phyloP scores from a whole-genome alignment of 129 eudicot genomes.

The Chrysanthemum seticuspe region DNA sequence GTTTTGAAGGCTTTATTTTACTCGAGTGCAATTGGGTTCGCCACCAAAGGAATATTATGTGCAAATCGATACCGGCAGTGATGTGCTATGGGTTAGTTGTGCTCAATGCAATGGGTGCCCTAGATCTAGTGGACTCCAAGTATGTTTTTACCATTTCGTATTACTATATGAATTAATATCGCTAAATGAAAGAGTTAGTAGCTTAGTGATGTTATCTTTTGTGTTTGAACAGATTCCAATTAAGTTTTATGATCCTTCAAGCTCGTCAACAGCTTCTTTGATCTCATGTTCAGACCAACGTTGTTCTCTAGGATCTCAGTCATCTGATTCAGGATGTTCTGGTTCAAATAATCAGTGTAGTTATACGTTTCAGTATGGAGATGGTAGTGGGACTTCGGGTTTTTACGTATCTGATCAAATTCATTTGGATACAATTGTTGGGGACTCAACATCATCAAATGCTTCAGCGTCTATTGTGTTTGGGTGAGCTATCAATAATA shows the following conservation, averaged over 20 bases:
- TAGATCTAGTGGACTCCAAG: conserved; percentile 86
- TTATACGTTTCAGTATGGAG: conserved; percentile 90
- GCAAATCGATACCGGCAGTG: conserved; percentile 96
- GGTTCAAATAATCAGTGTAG: conserved; percentile 63
- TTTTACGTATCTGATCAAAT: conserved; percentile 74
- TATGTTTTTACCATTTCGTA: conserved; percentile 24
- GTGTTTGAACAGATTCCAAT: conserved; percentile 55
- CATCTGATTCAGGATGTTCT: conserved; percentile 71
- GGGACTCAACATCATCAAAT: conserved; percentile 54
- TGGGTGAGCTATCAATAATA: conserved; percentile 53
- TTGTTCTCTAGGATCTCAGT: conserved; percentile 66
- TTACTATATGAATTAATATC: conserved; percentile 1
- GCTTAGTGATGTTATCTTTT: background rate
- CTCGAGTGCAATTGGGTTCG: conserved; percentile 77
- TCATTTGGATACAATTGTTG: conserved; percentile 67
- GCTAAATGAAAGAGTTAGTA: background rate
- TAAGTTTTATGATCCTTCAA: conserved; percentile 72
- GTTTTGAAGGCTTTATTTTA: conserved; percentile 70
- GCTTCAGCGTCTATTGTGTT: conserved; percentile 74
- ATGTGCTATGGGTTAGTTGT: conserved; percentile 93
- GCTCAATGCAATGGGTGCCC: conserved; percentile 80
- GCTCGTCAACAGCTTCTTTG: conserved; percentile 61
- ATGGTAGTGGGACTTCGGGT: conserved; percentile 92
- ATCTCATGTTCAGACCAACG: conserved; percentile 78
- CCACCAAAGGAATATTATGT: conserved; percentile 86